Evolutionary conservation across 2,329 filamentous ascomycete genomes (phyloP).

Genomic region (Pseudogymnoascus sp.): DNA sequence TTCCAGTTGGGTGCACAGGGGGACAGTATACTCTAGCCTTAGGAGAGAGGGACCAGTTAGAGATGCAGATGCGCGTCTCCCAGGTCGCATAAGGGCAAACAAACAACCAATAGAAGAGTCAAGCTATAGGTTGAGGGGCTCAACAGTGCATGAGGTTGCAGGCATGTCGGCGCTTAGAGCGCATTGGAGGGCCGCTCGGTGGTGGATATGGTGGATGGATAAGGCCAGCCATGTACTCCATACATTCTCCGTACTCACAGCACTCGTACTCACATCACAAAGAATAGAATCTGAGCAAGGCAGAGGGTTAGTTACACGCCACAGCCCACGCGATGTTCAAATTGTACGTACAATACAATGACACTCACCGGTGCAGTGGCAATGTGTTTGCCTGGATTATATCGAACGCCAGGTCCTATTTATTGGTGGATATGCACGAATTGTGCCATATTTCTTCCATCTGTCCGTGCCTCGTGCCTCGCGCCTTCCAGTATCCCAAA

Average conservation of each 20-base stretch:
- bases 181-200: neutral
- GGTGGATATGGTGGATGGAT: neutral
- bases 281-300: neutral
- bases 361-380: neutral
- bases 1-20: slow-evolving; percentile 5
- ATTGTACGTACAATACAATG: neutral
- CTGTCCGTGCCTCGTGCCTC: neutral
- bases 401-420: neutral
- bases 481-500: neutral
- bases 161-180: slow-evolving; percentile 15
- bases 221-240: neutral
- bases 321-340: neutral
- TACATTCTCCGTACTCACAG: no score
- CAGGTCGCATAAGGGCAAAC: slow-evolving; percentile 10
- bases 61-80: slow-evolving; percentile 23
- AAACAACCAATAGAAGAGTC: slow-evolving; percentile 10
- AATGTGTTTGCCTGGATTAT: neutral
- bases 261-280: neutral
- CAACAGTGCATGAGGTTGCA: slow-evolving; percentile 13
- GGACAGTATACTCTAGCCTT: neutral
- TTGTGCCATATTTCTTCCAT: neutral
- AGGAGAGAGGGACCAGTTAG: slow-evolving; percentile 19
- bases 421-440: neutral
- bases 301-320: neutral
- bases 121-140: slow-evolving; percentile 1